Base-by-base conservation (phyloP, 2,329 filamentous ascomycete species). In the Calonectria hawksworthii region DNA sequence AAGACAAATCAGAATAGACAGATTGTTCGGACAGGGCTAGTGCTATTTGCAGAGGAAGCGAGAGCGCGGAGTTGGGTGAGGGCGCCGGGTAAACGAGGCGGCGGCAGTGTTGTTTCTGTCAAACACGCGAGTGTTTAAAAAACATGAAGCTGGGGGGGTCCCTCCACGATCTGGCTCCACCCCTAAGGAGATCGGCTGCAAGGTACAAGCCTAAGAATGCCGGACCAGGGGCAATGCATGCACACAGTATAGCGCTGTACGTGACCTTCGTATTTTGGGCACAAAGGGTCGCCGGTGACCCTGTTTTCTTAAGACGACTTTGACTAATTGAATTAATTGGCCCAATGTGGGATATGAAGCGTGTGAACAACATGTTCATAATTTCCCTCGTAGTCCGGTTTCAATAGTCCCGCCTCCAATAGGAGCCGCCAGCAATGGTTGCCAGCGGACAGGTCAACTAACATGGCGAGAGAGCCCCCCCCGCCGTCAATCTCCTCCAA, bases 61-160 rank as follows among this genome's bases (percentile, higher is more conserved):
- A 30, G 32, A 30, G 28, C 61, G 41, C 18, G n/a, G 61, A 65
- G 41, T 9, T 34, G 61, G 38, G 61, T 13, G 61, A 32, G 56
- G 54, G 41, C 41, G 28, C 67, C 41, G 61, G 61, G 61, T 32
- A 50, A 30, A 54, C 28, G 56, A 70, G 44, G 54, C 56, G 44
- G 68, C 54, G 28, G 56, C 28, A 47, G 44, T 30, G 68, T 66
- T 73, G 66, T 73, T 66, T 69, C 51, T 66, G 41, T 70, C 72
- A 70, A 70, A 74, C 72, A 34, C 66, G 54, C 66, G 66, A 44
- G 59, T 66, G 72, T 70, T 69, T 74, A 51, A 56, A 51, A 28
- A 41, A 54, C 54, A 73, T 73, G 52, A 61, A 52, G 66, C 56
- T 63, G 44, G 32, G 44, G 64, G 64, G 36, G 47, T 52, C 32